Evolutionary conservation across 352 stramenopile species (phyloP), one percentile per base, ranked within the genome.

Genomic region (Peronospora farinosa): DNA sequence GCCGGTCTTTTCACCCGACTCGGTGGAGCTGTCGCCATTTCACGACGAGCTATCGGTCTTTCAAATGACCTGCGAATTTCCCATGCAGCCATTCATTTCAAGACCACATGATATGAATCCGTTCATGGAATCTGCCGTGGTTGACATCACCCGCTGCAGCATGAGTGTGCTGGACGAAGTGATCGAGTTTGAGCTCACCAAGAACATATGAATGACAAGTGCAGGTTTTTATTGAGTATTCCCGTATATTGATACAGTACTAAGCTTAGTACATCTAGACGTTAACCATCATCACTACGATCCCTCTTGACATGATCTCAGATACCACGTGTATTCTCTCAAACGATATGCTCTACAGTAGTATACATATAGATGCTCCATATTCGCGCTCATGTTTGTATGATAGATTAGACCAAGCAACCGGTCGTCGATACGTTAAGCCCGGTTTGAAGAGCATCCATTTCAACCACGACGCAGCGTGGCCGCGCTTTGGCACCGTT

Each of bases 91-190:
- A 2, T 57, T 54, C 17, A 49, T 54, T 8, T 1, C 37, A 7
- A 47, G 40, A 28, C 17, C 57, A 12, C 43, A 46, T 12, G 37
- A 49, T 46, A 43, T 57, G 49, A 17, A 57, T 19, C n/a, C 45
- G 23, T 32, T 54, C 41, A 35, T 54, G 21, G 63, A 59, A 27
- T 43, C 51, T 33, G 16, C 47, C 5, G 53, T 55, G 21, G 45
- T 30, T 5, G 65, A 71, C 33, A 57, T 67, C 16, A 21, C 41
- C 23, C 61, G 65, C 31, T 68, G 63, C 43, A 74, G 65, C 39
- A 69, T 74, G 53, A 71, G 65, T 31, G 41, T 74, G 46, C 44
- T 74, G 45, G 65, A 74, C 52, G 65, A 71, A 32, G 54, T 74
- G 30, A 67, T 74, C 51, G 51, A 67, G 50, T 74, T 74, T 57